These are phyloP conservation scores for Gonapodya sp. DNA, from an alignment of 192 early-diverging fungal genomes.

Conservation along the genomic window DNA sequence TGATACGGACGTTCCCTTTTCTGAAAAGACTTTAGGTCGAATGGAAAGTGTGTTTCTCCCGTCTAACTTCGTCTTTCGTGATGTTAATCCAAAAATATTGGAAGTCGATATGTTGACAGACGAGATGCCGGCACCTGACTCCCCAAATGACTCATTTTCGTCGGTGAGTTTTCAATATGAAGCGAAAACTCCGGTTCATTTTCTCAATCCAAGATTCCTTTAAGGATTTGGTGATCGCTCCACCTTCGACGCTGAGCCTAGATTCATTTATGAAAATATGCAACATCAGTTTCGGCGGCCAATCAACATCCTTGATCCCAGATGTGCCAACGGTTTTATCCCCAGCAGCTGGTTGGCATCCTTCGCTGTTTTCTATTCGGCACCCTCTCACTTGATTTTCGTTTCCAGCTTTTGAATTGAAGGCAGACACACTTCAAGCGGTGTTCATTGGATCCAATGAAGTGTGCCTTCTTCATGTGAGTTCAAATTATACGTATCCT, in stretches of 20 bases:
- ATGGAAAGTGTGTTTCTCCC: background rate
- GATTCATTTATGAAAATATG: background rate
- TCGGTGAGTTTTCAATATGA: background rate
- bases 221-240: background rate
- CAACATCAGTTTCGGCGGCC: background rate
- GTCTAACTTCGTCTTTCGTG: background rate
- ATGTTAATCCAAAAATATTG: background rate
- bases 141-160: background rate
- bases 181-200: background rate
- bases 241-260: background rate
- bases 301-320: background rate
- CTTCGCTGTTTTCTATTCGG: too few relatives aligned
- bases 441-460: background rate
- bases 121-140: background rate
- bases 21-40: background rate
- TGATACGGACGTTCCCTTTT: background rate
- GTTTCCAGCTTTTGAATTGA: background rate
- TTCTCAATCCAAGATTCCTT: background rate
- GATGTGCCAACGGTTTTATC: background rate
- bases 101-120: background rate
- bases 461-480: background rate
- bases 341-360: too few relatives aligned
- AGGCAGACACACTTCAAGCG: background rate
- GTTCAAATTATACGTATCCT: background rate
- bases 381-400: too few relatives aligned